These are phyloP conservation scores for Cytospora paraplurivora DNA, from an alignment of 2,329 filamentous ascomycete genomes.

Conservation along the genomic window DNA sequence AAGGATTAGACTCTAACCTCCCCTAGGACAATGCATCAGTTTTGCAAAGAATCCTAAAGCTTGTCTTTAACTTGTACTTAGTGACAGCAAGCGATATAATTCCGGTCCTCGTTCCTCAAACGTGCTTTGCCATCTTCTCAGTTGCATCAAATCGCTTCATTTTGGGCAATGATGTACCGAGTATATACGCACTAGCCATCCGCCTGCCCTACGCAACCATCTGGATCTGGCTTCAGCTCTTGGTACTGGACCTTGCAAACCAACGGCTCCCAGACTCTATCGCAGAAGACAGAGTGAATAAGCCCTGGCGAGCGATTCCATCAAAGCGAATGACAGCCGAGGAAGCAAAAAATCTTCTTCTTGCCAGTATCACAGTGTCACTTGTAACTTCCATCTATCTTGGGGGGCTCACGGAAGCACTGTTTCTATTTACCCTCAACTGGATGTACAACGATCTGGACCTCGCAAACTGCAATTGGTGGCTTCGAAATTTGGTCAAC, in stretches of 20 bases:
- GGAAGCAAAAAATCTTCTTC: no score
- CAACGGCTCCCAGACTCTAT: not conserved
- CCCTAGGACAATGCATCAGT: no score
- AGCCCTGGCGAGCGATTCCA: slow-evolving; percentile 4
- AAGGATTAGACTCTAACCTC: no score
- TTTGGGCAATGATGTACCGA: no score
- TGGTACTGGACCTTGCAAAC: slow-evolving; percentile 1
- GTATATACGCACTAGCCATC: no score
- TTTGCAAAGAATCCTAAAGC: no score
- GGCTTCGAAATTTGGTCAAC: not conserved
- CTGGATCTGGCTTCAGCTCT: not conserved
- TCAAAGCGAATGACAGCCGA: not conserved
- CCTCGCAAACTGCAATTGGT: not conserved
- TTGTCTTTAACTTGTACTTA: no score
- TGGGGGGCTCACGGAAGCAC: not conserved
- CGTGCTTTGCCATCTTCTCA: no score
- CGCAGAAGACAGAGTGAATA: not conserved
- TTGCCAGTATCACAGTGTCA: not conserved
- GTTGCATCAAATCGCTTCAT: no score
- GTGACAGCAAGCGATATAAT: no score
- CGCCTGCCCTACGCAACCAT: no score
- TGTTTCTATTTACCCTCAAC: not conserved
- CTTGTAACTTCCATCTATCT: not conserved
- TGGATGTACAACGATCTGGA: not conserved
- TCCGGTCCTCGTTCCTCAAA: no score